phyloP scores from a whole-genome alignment of 768 basidiomycete species.

The Tylopilus balloui region DNA sequence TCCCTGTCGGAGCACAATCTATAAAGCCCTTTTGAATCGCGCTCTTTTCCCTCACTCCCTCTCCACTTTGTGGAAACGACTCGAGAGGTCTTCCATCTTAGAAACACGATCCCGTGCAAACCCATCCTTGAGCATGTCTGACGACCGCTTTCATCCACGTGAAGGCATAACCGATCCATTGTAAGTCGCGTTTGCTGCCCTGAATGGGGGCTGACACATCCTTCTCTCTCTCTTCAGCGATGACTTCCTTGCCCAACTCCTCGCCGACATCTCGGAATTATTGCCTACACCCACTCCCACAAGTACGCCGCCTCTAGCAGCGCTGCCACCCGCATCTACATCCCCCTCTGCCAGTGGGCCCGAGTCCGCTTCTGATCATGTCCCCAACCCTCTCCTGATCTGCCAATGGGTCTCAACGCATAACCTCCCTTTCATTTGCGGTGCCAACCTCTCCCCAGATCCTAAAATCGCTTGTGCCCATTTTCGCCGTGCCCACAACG shows the following conservation, averaged over 20 bases:
- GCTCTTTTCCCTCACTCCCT: not conserved
- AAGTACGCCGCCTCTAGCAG: too few relatives aligned
- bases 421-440: not conserved
- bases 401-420: constrained; percentile 12
- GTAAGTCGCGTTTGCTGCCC: constrained; percentile 3
- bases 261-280: constrained; percentile 1
- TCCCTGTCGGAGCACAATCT: not conserved
- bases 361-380: not conserved
- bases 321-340: not conserved
- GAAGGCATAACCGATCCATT: constrained; percentile 1
- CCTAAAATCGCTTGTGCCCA: constrained; percentile 5
- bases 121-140: constrained; percentile 2
- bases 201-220: not conserved
- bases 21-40: constrained; percentile 4
- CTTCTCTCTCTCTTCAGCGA: constrained; percentile 3
- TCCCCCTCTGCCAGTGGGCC: not conserved
- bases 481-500: constrained; percentile 9
- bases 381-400: not conserved
- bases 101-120: not conserved
- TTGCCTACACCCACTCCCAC: not conserved
- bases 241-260: constrained; percentile 12
- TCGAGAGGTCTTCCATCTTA: not conserved
- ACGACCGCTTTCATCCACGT: not conserved
- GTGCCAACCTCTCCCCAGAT: constrained; percentile 1
- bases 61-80: not conserved